Evolutionary conservation across 2,329 filamentous ascomycete genomes (phyloP), one percentile per base, ranked within the genome.

Genomic region (Blumeria graminis): DNA sequence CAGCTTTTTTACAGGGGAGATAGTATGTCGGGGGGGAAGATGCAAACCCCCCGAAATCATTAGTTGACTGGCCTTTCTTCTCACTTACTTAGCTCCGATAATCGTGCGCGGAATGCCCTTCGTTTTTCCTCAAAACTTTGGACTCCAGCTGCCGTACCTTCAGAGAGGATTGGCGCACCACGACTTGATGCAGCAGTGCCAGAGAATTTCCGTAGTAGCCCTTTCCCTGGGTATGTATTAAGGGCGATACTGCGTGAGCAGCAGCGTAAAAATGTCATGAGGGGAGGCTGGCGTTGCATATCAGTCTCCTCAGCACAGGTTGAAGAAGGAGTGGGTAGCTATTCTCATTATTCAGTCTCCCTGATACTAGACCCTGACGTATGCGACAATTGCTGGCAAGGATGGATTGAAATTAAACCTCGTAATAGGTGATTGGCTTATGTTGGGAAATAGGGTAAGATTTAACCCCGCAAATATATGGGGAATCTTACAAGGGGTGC

Each of bases 91-190:
- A 80, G 81, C 70, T 82, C 77, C 64, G 81, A 77, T 65, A 94
- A 73, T 68, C 84, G 79, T 70, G 89, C 81, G 68, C 92, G 84
- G 72, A 95, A 96, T 65, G 81, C 76, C 70, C 82, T 83, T 72
- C 94, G 89, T 70, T 84, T 86, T 65, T 76, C 72, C 68, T 85
- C 86, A 76, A 96, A 98, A 57, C 76, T 74, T 56, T 81, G 74
- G 61, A 85, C 81, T 60, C 79, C 78, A 60, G 84, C 74, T 53
- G 82, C 78, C 50, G 75, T 83, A 73, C 98, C 80, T 70, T 98
- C 89, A 68, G 85, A 83, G 62, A 98, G 78, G 39, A 84, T 80
- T n/a, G 92, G 92, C 18, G 80, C 69, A 68, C 57, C 68, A 65
- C 60, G 65, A 77, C 57, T 76, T 75, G 66, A 74, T 73, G 66